A percentile compares a stretch with the other conserved stretches of the same genome.
Evolutionary conservation across 805 yeast species (phyloP).

Genomic region (Brettanomyces naardenensis): DNA sequence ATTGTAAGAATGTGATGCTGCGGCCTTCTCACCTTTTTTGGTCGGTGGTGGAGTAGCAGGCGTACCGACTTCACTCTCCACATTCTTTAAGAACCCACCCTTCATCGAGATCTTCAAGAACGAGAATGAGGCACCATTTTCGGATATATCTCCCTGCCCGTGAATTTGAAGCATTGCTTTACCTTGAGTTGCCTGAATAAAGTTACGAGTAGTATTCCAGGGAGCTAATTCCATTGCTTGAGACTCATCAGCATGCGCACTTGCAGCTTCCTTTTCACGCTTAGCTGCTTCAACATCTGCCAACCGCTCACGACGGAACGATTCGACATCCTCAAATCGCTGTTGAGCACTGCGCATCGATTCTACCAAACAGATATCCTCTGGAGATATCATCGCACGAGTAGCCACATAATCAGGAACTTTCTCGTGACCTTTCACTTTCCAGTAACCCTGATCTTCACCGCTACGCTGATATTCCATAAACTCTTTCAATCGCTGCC

Average conservation of each 20-base stretch:
- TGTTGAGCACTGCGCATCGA: constrained; percentile 94
- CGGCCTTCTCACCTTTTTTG: constrained; percentile 30
- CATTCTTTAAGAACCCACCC: constrained; percentile 60
- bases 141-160: constrained; percentile 94
- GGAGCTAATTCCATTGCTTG: constrained; percentile 84
- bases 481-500: constrained; percentile 92
- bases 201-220: constrained; percentile 90
- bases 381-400: constrained; percentile 82
- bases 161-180: constrained; percentile 93
- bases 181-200: constrained; percentile 89
- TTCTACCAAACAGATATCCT: constrained; percentile 79
- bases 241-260: constrained; percentile 42
- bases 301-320: constrained; percentile 35
- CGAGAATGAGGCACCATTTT: constrained; percentile 83
- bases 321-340: constrained; percentile 71
- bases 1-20: constrained; percentile 64
- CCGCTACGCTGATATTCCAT: constrained; percentile 97
- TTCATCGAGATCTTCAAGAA: constrained; percentile 89
- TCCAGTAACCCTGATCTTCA: constrained; percentile 93
- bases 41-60: constrained; percentile 17
- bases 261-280: constrained; percentile 8
- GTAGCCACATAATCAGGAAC: constrained; percentile 72
- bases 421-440: constrained; percentile 58
- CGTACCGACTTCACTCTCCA: constrained; percentile 12
- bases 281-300: constrained; percentile 8